A percentile compares a stretch with the other conserved stretches of the same genome.
These are phyloP conservation scores for Kwoniella europaea DNA, from an alignment of 768 basidiomycete species.

Conservation along the genomic window DNA sequence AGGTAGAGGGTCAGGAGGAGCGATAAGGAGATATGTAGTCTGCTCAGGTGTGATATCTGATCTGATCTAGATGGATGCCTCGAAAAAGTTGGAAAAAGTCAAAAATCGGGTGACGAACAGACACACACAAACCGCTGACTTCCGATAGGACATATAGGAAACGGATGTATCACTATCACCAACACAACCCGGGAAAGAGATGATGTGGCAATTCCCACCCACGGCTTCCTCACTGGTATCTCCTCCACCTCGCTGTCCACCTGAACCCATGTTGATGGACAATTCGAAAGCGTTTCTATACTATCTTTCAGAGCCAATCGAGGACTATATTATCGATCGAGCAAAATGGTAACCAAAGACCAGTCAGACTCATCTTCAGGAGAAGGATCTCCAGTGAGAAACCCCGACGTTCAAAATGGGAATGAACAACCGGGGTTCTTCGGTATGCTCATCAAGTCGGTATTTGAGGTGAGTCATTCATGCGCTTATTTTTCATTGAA, in stretches of 20 bases:
- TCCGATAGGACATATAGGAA: neutral
- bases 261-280: neutral
- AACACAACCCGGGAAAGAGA: neutral
- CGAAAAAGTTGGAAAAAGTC: constrained; percentile 9
- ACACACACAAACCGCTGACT: constrained; percentile 6
- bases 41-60: neutral
- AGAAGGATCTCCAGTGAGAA: neutral
- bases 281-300: neutral
- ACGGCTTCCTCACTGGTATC: neutral
- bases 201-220: constrained; percentile 3
- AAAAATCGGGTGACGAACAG: neutral
- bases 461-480: constrained; percentile 50
- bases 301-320: neutral
- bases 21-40: neutral
- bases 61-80: neutral
- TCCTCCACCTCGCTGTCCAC: neutral
- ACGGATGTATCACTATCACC: neutral
- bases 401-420: neutral
- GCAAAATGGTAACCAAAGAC: constrained; percentile 16
- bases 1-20: neutral
- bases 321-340: neutral
- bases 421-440: constrained; percentile 40
- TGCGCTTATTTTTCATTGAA: neutral
- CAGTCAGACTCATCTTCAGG: constrained; percentile 7
- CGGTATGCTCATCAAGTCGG: constrained; percentile 44